Base-by-base conservation (phyloP, 805 yeast genomes). In the Ogataea angusta region DNA sequence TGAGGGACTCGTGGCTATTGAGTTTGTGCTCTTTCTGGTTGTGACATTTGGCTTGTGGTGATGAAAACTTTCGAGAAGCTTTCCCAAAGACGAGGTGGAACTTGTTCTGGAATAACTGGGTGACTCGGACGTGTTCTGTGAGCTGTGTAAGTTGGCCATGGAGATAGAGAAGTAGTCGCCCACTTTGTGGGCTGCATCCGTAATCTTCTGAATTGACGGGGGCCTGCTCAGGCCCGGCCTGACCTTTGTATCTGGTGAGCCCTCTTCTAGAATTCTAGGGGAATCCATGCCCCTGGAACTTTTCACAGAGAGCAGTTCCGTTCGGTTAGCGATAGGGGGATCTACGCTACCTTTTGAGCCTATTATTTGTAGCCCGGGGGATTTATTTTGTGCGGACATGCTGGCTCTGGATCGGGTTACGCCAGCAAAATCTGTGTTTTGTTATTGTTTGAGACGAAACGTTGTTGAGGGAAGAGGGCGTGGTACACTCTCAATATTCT, bases 101-200 rank as follows among this genome's bases (percentile, higher is more conserved):
- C 43, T 47, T 17, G 47, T 49, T 33, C 62, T 44, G 15, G 62
- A 53, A 6, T 33, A 37, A 10, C 40, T 45, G n/a, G 36, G 45
- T n/a, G 48, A 34, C 10, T 38, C 38, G 18, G 45, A 29, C 9
- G 47, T 38, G 7, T 24, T 26, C 3, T 29, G 41, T 5, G 48
- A 34, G 29, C 36, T 33, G 13, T 49, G 52, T 16, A 55, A 47
- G 16, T 37, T 43, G 2, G 50, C 43, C 29, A 42, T 45, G 7
- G 57, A 45, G 3, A 44, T 29, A 10, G 57, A 43, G 10, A 60
- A 34, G 14, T 47, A 50, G 9, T 59, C 64, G 4, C 63, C 48
- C 17, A 59, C 51, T 41, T 54, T 58, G 34, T 55, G 58, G 6
- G 59, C 61, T 6, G 58, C 43, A 5, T 59, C 64, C 5, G 63